Evolutionary conservation across 257 asterid species (phyloP).

Genomic region (Voacanga thouarsii): DNA sequence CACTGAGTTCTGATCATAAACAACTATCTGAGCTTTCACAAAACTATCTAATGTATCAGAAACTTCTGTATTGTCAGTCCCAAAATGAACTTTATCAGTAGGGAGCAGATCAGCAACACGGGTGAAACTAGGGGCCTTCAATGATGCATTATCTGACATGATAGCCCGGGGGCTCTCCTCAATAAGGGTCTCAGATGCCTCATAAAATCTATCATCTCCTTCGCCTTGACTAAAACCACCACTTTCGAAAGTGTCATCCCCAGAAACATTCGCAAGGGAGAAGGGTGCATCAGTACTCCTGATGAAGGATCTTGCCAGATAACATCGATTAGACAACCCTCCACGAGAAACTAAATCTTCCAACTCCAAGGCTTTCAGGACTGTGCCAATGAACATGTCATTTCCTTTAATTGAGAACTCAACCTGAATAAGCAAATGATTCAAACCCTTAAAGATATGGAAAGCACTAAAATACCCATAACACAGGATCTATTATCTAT

Average conservation of each 20-base stretch:
- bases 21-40: slow-evolving; percentile 84
- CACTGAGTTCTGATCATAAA: slow-evolving; percentile 72
- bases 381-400: slow-evolving; percentile 83
- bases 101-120: slow-evolving; percentile 82
- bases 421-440: slow-evolving; percentile 53
- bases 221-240: slow-evolving; percentile 50
- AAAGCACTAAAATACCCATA: slow-evolving; percentile 12
- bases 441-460: slow-evolving; percentile 17
- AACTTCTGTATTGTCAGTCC: slow-evolving; percentile 43
- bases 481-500: slow-evolving; percentile 7
- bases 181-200: slow-evolving; percentile 77
- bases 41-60: slow-evolving; percentile 70
- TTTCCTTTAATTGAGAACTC: slow-evolving; percentile 72
- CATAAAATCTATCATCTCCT: slow-evolving; percentile 89
- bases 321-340: slow-evolving; percentile 48
- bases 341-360: slow-evolving; percentile 66
- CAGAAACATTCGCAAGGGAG: slow-evolving; percentile 35
- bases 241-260: slow-evolving; percentile 30
- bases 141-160: slow-evolving; percentile 30
- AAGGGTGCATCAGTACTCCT: slow-evolving; percentile 58
- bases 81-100: slow-evolving; percentile 37
- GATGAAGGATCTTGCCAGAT: slow-evolving; percentile 83
- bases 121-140: slow-evolving; percentile 61
- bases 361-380: slow-evolving; percentile 81
- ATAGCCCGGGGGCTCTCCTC: slow-evolving; percentile 60